These are phyloP conservation scores for Mortierella sp. DNA, from an alignment of 371 early-diverging fungal species.

Conservation along the genomic window DNA sequence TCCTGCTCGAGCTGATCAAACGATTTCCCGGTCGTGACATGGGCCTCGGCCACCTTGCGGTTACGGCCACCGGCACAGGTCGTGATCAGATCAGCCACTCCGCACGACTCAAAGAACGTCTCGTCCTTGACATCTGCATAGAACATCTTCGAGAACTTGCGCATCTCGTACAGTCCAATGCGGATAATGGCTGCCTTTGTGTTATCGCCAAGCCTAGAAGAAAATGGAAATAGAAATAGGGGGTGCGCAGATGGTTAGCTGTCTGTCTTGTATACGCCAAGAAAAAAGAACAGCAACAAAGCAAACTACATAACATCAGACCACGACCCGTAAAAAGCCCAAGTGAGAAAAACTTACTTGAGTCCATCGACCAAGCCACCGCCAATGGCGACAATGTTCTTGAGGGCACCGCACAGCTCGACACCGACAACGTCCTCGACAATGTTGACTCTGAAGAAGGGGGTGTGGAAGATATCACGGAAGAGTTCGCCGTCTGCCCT, in stretches of 20 bases:
- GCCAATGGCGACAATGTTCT: slow-evolving; percentile 99
- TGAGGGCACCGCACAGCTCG: slow-evolving; percentile 98
- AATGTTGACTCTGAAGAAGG: slow-evolving; percentile 88
- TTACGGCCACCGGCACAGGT: slow-evolving; percentile 98
- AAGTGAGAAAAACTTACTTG: slow-evolving; percentile 31
- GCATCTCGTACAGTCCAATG: slow-evolving; percentile 97
- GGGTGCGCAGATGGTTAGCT: neutral
- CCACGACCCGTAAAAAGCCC: too few species aligned
- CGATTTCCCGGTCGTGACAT: slow-evolving; percentile 89
- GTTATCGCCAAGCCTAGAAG: slow-evolving; percentile 82
- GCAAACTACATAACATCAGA: too few species aligned
- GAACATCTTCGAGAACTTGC: slow-evolving; percentile 89
- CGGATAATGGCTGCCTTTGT: slow-evolving; percentile 98
- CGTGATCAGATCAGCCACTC: slow-evolving; percentile 95
- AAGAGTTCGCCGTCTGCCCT: slow-evolving; percentile 82
- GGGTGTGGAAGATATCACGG: slow-evolving; percentile 87
- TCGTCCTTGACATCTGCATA: slow-evolving; percentile 84
- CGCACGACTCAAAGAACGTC: slow-evolving; percentile 97
- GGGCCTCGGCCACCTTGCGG: slow-evolving; percentile 93
- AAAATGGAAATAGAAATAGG: neutral
- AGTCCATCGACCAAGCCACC: slow-evolving; percentile 95
- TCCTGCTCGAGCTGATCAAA: slow-evolving; percentile 93
- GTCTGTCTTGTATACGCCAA: too few species aligned
- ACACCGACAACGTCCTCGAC: slow-evolving; percentile 92
- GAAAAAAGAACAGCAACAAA: neutral